These are phyloP conservation scores for Aspergillus campestris DNA, from an alignment of 495 filamentous ascomycete genomes.

Conservation along the genomic window DNA sequence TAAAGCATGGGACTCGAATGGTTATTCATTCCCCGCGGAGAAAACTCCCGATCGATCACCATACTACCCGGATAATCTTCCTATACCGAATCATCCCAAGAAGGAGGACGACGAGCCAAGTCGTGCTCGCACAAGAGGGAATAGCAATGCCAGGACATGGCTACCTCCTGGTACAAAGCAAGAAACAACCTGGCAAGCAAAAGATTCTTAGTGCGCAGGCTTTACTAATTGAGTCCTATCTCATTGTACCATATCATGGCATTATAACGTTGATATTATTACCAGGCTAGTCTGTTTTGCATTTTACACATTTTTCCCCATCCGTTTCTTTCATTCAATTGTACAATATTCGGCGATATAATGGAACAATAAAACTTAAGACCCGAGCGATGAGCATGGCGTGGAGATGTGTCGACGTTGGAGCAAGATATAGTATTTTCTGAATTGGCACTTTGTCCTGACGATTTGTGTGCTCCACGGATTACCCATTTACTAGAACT, in stretches of 20 bases:
- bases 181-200: constrained; percentile 70
- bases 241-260: constrained; percentile 6
- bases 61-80: constrained; percentile 17
- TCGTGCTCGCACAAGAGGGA: constrained; percentile 43
- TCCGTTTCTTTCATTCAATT: neutral
- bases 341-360: no score
- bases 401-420: no score
- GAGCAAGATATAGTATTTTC: no score
- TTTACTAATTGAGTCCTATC: constrained; percentile 6
- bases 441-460: no score
- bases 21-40: constrained; percentile 29
- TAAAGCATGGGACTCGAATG: constrained; percentile 35
- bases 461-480: no score
- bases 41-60: constrained; percentile 18
- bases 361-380: no score
- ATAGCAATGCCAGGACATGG: constrained; percentile 52
- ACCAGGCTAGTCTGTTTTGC: neutral
- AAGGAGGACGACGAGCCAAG: constrained; percentile 51
- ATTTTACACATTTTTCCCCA: neutral
- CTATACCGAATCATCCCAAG: constrained; percentile 40
- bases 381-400: no score
- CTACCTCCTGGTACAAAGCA: constrained; percentile 66
- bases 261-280: constrained; percentile 8
- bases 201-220: constrained; percentile 26
- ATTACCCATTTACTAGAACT: no score